phyloP scores from a whole-genome alignment of 2,329 filamentous ascomycete species.

The Colletotrichum sp. region DNA sequence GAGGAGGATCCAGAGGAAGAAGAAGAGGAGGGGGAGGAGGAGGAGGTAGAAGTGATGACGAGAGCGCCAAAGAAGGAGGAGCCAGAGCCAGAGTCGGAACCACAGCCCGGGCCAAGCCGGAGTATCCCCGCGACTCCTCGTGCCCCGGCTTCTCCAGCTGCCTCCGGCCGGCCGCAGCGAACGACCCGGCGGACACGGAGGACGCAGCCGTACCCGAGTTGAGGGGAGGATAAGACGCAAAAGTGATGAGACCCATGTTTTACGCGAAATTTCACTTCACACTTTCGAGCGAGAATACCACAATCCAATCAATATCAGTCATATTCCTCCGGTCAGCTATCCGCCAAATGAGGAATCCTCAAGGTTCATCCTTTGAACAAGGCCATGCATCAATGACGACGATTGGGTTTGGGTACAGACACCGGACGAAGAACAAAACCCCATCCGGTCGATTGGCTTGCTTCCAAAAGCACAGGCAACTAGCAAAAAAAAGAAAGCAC shows the following conservation, averaged over 20 bases:
- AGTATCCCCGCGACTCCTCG: not conserved
- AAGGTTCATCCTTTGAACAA: too few relatives aligned
- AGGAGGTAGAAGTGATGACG: not conserved
- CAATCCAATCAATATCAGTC: not conserved
- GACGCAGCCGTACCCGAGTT: not conserved
- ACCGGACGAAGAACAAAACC: not conserved
- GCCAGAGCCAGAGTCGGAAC: not conserved
- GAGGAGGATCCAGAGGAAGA: not conserved
- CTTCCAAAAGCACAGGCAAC: not conserved
- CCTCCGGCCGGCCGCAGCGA: not conserved
- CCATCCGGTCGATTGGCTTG: not conserved
- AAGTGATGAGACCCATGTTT: not conserved
- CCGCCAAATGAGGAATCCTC: too few relatives aligned
- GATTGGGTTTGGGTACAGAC: not conserved
- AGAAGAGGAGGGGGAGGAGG: not conserved
- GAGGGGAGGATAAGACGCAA: fast-evolving
- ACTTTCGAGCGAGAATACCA: not conserved
- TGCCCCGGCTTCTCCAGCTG: not conserved
- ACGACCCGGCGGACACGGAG: not conserved
- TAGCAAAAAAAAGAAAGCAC: not conserved
- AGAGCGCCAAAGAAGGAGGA: not conserved
- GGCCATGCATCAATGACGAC: too few relatives aligned
- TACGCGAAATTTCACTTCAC: fast-evolving
- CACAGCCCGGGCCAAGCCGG: not conserved
- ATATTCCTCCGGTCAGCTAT: fast-evolving